Conservation (phyloP, 345 rosid genomes). For the Eucalyptus lansdowneana region DNA sequence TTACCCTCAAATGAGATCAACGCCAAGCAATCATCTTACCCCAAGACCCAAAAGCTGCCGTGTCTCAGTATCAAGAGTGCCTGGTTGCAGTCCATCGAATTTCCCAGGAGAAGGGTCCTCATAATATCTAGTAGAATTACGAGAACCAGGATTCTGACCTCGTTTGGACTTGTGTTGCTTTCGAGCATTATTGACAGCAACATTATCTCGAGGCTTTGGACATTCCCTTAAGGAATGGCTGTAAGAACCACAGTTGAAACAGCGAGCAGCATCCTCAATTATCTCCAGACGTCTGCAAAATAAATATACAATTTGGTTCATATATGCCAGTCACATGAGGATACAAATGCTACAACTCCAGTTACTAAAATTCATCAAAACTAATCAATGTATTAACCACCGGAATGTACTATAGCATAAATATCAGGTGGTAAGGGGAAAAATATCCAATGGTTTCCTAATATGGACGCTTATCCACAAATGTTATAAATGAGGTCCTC, state of each 20-base stretch:
- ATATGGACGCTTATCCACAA: background rate
- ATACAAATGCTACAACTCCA: background rate
- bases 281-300: slow-evolving; percentile 63
- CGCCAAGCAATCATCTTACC: slow-evolving; percentile 23
- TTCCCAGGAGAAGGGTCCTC: slow-evolving; percentile 60
- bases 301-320: background rate
- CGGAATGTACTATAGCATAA: background rate
- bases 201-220: slow-evolving; percentile 72
- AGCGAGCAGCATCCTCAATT: slow-evolving; percentile 62
- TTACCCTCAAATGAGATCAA: background rate
- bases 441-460: background rate
- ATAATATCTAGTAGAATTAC: slow-evolving; percentile 58
- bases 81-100: slow-evolving; percentile 84
- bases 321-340: background rate
- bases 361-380: background rate
- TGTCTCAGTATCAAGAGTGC: slow-evolving; percentile 73
- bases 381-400: background rate
- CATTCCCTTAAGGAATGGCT: slow-evolving; percentile 85
- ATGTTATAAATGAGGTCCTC: background rate
- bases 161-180: slow-evolving; percentile 58
- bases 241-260: slow-evolving; percentile 93
- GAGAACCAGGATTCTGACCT: slow-evolving; percentile 45
- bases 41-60: slow-evolving; percentile 65
- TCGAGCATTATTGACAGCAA: slow-evolving; percentile 77
- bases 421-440: background rate